Conservation (phyloP, 352 stramenopile genomes). For the Globisporangium paroecandrum region DNA sequence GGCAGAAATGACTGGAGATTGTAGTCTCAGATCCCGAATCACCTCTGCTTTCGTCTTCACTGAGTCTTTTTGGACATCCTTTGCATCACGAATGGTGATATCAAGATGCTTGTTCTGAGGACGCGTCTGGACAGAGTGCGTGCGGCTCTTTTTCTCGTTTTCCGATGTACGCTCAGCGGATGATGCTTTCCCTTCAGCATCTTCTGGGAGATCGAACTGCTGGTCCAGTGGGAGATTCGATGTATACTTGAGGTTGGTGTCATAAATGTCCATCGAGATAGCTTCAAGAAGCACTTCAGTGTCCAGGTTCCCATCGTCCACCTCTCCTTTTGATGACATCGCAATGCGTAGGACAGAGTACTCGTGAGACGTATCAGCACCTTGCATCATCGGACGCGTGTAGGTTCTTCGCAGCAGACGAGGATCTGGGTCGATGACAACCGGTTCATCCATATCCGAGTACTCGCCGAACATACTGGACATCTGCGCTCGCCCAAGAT, state of each 20-base stretch:
- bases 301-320: constrained; percentile 54
- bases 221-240: constrained; percentile 71
- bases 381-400: constrained; percentile 29
- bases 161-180: background rate
- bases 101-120: constrained; percentile 10
- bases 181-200: constrained; percentile 16
- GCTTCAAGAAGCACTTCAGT: constrained; percentile 81
- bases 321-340: constrained; percentile 68
- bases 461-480: constrained; percentile 57
- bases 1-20: constrained; percentile 1
- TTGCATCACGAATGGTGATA: background rate
- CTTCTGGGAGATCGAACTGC: constrained; percentile 54
- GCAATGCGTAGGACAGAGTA: constrained; percentile 75
- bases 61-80: constrained; percentile 5
- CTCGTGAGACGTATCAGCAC: constrained; percentile 34
- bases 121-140: background rate
- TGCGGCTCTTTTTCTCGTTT: constrained; percentile 5
- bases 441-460: constrained; percentile 43
- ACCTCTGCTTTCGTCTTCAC: constrained; percentile 14
- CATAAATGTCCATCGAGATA: constrained; percentile 86
- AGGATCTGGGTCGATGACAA: constrained; percentile 65
- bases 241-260: constrained; percentile 79
- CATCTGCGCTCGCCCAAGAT: constrained; percentile 36
- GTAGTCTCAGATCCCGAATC: constrained; percentile 17
- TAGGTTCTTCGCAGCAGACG: constrained; percentile 31